Percentiles rank a stretch among this genome's conserved stretches.
Evolutionary conservation across 2,329 filamentous ascomycete genomes (phyloP).

Genomic region (Ascochyta viciae-villosae): DNA sequence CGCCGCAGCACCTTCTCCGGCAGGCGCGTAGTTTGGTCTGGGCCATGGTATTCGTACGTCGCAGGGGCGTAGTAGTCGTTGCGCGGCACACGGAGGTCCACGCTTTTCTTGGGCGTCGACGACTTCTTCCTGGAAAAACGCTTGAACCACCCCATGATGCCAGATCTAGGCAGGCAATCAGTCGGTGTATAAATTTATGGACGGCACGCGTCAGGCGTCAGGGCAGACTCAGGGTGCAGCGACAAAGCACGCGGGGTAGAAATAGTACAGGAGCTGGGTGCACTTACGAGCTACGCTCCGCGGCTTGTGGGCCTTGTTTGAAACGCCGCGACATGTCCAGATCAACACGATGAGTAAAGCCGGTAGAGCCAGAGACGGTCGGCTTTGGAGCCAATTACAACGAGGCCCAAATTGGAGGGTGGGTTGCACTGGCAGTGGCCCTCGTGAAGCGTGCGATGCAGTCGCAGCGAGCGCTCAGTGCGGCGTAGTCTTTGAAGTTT

Average conservation of each 20-base stretch:
- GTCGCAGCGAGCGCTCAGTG: constrained; percentile 12
- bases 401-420: constrained; percentile 5
- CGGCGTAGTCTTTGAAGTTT: not conserved
- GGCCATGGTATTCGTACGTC: constrained; percentile 43
- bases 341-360: constrained; percentile 7
- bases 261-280: constrained; percentile 13
- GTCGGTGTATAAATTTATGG: constrained; percentile 16
- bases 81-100: constrained; percentile 34
- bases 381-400: not conserved
- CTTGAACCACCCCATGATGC: constrained; percentile 59
- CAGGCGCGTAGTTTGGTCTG: constrained; percentile 59
- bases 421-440: not conserved
- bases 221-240: constrained; percentile 21
- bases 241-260: constrained; percentile 21
- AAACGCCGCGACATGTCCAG: constrained; percentile 21
- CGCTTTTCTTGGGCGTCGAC: constrained; percentile 45
- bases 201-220: constrained; percentile 21
- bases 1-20: constrained; percentile 73
- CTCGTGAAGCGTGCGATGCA: not conserved
- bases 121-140: constrained; percentile 54
- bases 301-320: constrained; percentile 17
- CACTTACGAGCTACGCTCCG: constrained; percentile 15
- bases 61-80: constrained; percentile 40
- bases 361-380: not conserved
- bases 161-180: constrained; percentile 33